Evolutionary conservation across 2,329 filamentous ascomycete species (phyloP).

Genomic region (Botrytis fabae): DNA sequence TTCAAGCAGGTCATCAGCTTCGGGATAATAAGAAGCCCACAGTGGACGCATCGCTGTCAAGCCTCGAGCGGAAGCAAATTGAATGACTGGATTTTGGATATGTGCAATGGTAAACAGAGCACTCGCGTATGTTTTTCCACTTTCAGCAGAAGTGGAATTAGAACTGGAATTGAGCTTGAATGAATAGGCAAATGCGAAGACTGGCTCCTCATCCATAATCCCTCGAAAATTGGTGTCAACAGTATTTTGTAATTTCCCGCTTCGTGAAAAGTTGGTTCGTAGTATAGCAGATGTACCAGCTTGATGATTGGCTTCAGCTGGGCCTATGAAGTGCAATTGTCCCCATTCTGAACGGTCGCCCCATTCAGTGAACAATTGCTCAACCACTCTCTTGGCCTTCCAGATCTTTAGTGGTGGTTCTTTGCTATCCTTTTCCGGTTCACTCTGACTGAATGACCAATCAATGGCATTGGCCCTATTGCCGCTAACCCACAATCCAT

Average conservation of each 20-base stretch:
- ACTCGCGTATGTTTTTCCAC: slow-evolving; percentile 46
- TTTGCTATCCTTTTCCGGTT: slow-evolving; percentile 43
- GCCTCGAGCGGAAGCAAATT: slow-evolving; percentile 75
- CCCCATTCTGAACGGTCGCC: slow-evolving; percentile 82
- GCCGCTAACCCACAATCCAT: slow-evolving; percentile 81
- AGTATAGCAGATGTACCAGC: slow-evolving; percentile 66
- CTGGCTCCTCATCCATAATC: slow-evolving; percentile 76
- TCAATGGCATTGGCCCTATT: slow-evolving; percentile 66
- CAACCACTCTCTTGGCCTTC: slow-evolving; percentile 58
- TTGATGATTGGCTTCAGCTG: slow-evolving; percentile 66
- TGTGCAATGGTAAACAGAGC: slow-evolving; percentile 75
- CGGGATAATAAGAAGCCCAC: slow-evolving; percentile 74
- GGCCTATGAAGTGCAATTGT: slow-evolving; percentile 72
- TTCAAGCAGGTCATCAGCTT: slow-evolving; percentile 61
- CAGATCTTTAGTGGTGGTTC: slow-evolving; percentile 60
- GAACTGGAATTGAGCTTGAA: slow-evolving; percentile 52
- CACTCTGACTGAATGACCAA: slow-evolving; percentile 61
- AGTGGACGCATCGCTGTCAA: slow-evolving; percentile 76
- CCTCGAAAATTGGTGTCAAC: slow-evolving; percentile 66
- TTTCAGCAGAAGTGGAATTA: slow-evolving; percentile 36
- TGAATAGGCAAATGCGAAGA: slow-evolving; percentile 75
- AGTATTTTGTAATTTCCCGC: slow-evolving; percentile 64
- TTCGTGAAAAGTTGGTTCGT: slow-evolving; percentile 68
- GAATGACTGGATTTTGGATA: slow-evolving; percentile 75
- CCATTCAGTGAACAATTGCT: slow-evolving; percentile 73